Evolutionary conservation across 208 protist genomes (phyloP).

Genomic region (Leishmania aethiopica): DNA sequence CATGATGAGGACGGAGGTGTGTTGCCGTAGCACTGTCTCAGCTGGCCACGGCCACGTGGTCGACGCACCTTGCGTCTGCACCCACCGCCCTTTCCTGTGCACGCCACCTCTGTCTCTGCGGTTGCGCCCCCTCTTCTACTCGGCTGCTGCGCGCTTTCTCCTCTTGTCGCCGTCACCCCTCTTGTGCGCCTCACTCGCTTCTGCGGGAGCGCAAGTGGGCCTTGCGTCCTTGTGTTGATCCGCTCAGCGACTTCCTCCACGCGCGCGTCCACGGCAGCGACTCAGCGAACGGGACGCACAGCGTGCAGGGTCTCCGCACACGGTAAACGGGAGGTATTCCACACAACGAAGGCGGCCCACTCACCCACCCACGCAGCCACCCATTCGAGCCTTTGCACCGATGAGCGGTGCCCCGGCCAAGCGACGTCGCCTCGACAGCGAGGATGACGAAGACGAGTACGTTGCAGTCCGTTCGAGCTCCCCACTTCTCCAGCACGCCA

Average conservation of each 20-base stretch:
- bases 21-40: too few species aligned
- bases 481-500: conserved; percentile 43
- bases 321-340: not conserved
- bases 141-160: not conserved
- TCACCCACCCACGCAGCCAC: too few species aligned
- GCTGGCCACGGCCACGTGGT: not conserved
- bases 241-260: not conserved
- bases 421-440: conserved; percentile 63
- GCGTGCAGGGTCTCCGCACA: not conserved
- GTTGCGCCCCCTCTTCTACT: not conserved
- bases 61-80: not conserved
- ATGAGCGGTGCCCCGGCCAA: conserved; percentile 16
- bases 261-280: too few species aligned
- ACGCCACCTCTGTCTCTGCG: not conserved
- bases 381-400: too few species aligned
- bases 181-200: not conserved
- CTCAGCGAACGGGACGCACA: not conserved
- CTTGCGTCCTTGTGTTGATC: not conserved
- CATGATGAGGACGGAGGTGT: not conserved
- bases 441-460: conserved; percentile 81
- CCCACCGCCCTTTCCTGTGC: too few species aligned
- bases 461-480: conserved; percentile 16
- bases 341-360: not conserved
- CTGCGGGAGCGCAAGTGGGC: not conserved
- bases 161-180: not conserved